Percentiles rank a stretch among this genome's conserved stretches.
Evolutionary conservation across 345 rosid species (phyloP).

Genomic region (Syzygium jambos): DNA sequence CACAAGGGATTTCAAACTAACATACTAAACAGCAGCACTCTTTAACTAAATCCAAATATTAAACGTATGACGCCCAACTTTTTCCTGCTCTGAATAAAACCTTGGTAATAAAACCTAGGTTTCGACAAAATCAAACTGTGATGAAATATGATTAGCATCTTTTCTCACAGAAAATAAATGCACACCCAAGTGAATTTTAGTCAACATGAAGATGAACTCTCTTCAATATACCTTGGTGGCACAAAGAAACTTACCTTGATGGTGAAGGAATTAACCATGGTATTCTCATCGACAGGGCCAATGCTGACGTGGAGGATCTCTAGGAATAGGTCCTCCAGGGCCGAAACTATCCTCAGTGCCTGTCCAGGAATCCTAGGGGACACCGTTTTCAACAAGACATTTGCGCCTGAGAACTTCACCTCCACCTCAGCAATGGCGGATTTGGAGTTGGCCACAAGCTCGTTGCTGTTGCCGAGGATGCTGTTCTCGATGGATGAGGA

Average conservation of each 20-base stretch:
- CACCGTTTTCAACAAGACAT: conserved; percentile 66
- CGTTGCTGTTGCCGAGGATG: conserved; percentile 27
- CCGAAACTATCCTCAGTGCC: conserved; percentile 60
- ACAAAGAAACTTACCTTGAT: conserved; percentile 58
- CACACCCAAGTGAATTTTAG: not conserved
- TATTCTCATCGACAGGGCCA: conserved; percentile 60
- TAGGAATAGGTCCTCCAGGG: conserved; percentile 70
- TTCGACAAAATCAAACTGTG: not conserved
- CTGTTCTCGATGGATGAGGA: conserved; percentile 12
- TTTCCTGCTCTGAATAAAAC: not conserved
- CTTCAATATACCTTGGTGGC: not conserved
- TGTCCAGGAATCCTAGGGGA: conserved; percentile 88
- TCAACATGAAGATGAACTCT: not conserved
- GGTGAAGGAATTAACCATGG: conserved; percentile 76
- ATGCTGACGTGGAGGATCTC: conserved; percentile 71
- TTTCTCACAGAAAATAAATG: not conserved
- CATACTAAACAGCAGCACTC: not conserved
- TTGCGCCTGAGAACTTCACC: conserved; percentile 85
- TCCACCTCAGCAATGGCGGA: conserved; percentile 86
- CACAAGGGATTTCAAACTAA: not conserved
- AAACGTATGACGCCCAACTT: not conserved
- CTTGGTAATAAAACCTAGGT: not conserved
- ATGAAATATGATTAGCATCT: not conserved
- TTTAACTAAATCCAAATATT: not conserved
- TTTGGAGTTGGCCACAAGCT: conserved; percentile 77